Evolutionary conservation across 2,329 filamentous ascomycete species (phyloP), one percentile per base, ranked within the genome.

Genomic region (Rutstroemia sydowiana): DNA sequence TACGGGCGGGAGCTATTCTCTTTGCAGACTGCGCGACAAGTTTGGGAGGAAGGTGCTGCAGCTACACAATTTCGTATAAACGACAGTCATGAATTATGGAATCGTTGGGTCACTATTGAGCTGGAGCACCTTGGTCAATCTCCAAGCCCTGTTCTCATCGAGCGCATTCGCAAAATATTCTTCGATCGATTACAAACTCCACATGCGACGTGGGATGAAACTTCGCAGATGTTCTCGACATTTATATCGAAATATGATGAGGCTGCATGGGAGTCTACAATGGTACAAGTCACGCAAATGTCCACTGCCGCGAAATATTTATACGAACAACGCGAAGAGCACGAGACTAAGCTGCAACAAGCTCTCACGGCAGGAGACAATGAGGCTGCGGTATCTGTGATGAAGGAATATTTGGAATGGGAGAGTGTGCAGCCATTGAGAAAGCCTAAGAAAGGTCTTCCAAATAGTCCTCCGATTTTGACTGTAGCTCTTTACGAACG

Each of bases 401-500:
- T 84, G 70, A 69, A 67, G 4, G 79, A 86, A 51, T 98, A 98
- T 62, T 73, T 97, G 16, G 83, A 88, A 49, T 96, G 88, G 87
- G 93, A 98, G 72, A 77, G 84, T 62, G 73, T 69, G 16, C 79
- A 82, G 63, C 75, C 74, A 57, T 77, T 77, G 59, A 78, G 78
- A 56, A 82, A 76, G 61, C 59, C 57, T 69, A 66, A 75, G 46
- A 72, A 72, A 39, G 73, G 73, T 45, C 69, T 71, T 45, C 65
- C 69, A 10, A 68, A 71, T 21, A 67, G 73, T 16, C 68, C 74
- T 28, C 65, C 77, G 31, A 71, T 75, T 45, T 71, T 84, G 3
- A 81, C 77, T 61, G 69, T 78, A 28, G 79, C 77, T n/a, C 74
- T 96, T 1, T 95, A 87, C 65, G 83, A 89, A 61, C 82, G 92